Conservation (phyloP, 495 filamentous ascomycete genomes). For the Aspergillus haitiensis region DNA sequence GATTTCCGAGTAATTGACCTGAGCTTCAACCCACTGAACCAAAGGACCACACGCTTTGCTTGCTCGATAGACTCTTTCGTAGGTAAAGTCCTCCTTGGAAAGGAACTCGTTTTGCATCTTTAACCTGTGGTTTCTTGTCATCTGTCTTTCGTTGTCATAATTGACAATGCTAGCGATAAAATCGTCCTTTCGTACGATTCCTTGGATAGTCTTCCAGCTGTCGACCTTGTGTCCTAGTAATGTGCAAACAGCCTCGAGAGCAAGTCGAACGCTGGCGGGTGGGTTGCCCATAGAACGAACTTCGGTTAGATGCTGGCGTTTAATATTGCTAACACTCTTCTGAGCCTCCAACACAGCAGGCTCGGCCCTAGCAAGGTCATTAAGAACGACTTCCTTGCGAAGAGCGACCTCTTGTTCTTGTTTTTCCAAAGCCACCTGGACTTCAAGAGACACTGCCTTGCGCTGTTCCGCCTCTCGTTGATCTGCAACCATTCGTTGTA, state of each 20-base stretch:
- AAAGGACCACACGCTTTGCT: conserved; percentile 96
- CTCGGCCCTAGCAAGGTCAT: conserved; percentile 87
- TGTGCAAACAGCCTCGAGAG: conserved; percentile 92
- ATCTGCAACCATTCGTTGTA: conserved; percentile 95
- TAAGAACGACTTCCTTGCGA: conserved; percentile 79
- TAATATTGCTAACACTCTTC: conserved; percentile 96
- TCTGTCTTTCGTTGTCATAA: conserved; percentile 93
- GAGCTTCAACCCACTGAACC: conserved; percentile 95
- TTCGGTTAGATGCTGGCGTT: conserved; percentile 93
- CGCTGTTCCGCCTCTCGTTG: conserved; percentile 94
- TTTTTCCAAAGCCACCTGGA: conserved; percentile 80
- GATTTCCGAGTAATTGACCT: conserved; percentile 97
- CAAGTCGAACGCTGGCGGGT: conserved; percentile 84
- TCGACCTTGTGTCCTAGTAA: conserved; percentile 86
- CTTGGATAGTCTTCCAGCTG: conserved; percentile 88
- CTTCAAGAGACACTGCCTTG: conserved; percentile 80
- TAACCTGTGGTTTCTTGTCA: conserved; percentile 76
- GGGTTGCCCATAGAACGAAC: conserved; percentile 95
- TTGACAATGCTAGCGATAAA: conserved; percentile 98
- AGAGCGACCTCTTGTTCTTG: conserved; percentile 86
- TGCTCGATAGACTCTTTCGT: conserved; percentile 90
- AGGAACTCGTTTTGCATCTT: conserved; percentile 94
- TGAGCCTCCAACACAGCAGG: conserved; percentile 91
- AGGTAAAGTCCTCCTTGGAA: conserved; percentile 90
- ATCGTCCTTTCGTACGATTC: conserved; percentile 83